Conservation (phyloP, 2,329 filamentous ascomycete genomes). For the Triangularia verruculosa region DNA sequence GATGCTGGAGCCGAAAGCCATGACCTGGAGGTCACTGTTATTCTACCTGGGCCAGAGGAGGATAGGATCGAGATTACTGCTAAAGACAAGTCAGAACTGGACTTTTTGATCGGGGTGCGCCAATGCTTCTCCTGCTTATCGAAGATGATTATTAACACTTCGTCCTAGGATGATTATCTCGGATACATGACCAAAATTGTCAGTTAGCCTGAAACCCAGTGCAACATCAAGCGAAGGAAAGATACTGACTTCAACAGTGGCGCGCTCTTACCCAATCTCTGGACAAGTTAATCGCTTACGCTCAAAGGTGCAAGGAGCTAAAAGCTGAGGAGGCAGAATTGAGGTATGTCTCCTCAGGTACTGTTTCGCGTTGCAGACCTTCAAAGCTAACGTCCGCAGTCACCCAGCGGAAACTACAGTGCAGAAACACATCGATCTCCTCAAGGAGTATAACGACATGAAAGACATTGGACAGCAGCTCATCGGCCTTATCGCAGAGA, state of each 20-base stretch:
- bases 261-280: not conserved
- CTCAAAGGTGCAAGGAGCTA: not conserved
- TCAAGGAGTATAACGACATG: slow-evolving; percentile 39
- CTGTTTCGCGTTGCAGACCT: not conserved
- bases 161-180: slow-evolving; percentile 17
- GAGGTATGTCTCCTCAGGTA: slow-evolving; percentile 8
- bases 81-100: slow-evolving; percentile 9
- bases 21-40: slow-evolving; percentile 3
- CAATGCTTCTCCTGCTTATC: not conserved
- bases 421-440: slow-evolving; percentile 28
- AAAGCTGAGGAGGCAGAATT: slow-evolving; percentile 11
- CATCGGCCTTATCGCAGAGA: slow-evolving; percentile 39
- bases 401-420: slow-evolving; percentile 26
- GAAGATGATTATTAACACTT: not conserved
- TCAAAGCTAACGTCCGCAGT: slow-evolving; percentile 10
- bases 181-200: slow-evolving; percentile 23
- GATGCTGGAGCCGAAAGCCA: not conserved
- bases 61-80: slow-evolving; percentile 9
- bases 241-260: not conserved
- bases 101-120: slow-evolving; percentile 19
- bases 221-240: not conserved
- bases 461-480: slow-evolving; percentile 40
- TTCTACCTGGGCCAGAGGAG: not conserved
- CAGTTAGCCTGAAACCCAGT: no score
- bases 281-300: not conserved